Conservation (phyloP, 2,329 filamentous ascomycete species). For the Exophiala spinifera region DNA sequence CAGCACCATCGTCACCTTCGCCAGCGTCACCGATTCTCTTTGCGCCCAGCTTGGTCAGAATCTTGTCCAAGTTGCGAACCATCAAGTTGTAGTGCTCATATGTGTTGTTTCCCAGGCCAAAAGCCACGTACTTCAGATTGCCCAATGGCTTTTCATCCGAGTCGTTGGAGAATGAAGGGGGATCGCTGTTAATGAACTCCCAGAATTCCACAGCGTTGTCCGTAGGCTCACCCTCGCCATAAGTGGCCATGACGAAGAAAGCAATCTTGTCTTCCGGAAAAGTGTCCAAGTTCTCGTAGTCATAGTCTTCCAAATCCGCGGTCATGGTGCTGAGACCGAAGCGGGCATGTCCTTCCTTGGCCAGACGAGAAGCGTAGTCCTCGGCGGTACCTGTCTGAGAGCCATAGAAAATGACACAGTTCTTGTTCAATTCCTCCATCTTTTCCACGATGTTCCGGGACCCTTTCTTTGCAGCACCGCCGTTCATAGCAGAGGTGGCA, state of each 20-base stretch:
- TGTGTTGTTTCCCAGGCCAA: constrained; percentile 97
- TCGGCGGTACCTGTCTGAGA: constrained; percentile 98
- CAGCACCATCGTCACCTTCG: constrained; percentile 94
- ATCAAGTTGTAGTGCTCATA: constrained; percentile 99
- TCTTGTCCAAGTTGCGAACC: constrained; percentile 86
- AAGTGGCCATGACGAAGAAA: constrained; percentile 94
- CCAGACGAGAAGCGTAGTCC: constrained; percentile 92
- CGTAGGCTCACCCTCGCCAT: constrained; percentile 96
- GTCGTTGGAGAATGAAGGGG: constrained; percentile 70
- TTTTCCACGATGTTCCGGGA: constrained; percentile 92
- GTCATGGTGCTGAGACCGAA: constrained; percentile 98
- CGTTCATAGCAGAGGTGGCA: constrained; percentile 68
- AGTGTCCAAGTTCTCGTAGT: constrained; percentile 87
- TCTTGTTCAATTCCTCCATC: constrained; percentile 92
- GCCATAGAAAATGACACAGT: constrained; percentile 97
- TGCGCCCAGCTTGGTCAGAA: constrained; percentile 76
- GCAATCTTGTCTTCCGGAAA: constrained; percentile 87
- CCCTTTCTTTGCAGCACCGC: constrained; percentile 68
- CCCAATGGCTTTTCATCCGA: constrained; percentile 63
- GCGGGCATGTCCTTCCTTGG: constrained; percentile 94
- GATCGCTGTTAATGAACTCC: constrained; percentile 85
- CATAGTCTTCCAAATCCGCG: constrained; percentile 95
- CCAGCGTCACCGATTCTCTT: constrained; percentile 81
- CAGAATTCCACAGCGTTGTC: constrained; percentile 99
- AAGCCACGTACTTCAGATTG: constrained; percentile 88